phyloP scores from a whole-genome alignment of 2,329 filamentous ascomycete species.

The Xylariaceae sp. region DNA sequence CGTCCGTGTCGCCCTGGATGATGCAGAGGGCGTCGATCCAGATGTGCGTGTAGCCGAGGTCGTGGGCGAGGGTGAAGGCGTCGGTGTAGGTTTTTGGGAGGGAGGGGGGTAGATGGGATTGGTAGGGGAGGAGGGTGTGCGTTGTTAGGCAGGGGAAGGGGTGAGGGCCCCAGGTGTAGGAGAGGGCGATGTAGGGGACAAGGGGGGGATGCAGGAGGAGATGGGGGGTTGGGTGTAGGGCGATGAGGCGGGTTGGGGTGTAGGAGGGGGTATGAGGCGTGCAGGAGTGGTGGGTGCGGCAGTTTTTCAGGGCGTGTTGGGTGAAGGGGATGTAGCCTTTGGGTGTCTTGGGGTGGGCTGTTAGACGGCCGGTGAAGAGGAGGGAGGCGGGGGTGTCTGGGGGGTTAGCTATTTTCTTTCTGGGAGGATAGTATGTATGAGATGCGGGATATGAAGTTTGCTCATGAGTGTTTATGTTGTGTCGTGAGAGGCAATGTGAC shows the following conservation, averaged over 20 bases:
- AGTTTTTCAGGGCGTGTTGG: background rate
- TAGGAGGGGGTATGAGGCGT: no score
- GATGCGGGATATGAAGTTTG: no score
- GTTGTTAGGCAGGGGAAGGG: background rate
- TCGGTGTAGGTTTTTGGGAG: conserved; percentile 13
- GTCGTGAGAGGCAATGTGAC: no score
- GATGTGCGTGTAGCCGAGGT: conserved; percentile 19
- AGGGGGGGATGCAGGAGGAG: background rate
- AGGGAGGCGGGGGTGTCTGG: no score
- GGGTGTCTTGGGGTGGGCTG: background rate
- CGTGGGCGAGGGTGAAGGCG: conserved; percentile 11
- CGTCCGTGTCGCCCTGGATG: conserved; percentile 20
- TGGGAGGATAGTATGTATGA: no score
- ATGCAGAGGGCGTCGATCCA: conserved; percentile 29
- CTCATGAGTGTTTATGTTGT: no score
- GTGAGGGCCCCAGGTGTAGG: conserved; percentile 23
- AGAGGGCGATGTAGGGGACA: conserved; percentile 22
- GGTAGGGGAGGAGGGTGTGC: conserved; percentile 6
- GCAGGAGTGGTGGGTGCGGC: no score
- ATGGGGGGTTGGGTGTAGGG: background rate
- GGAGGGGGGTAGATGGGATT: no score
- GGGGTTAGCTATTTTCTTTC: no score
- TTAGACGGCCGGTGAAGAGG: background rate
- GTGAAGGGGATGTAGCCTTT: background rate
- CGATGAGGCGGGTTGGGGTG: conserved; percentile 12